Evolutionary conservation across 495 filamentous ascomycete species (phyloP), one percentile per base, ranked within the genome.

Genomic region (Neurospora sp.): DNA sequence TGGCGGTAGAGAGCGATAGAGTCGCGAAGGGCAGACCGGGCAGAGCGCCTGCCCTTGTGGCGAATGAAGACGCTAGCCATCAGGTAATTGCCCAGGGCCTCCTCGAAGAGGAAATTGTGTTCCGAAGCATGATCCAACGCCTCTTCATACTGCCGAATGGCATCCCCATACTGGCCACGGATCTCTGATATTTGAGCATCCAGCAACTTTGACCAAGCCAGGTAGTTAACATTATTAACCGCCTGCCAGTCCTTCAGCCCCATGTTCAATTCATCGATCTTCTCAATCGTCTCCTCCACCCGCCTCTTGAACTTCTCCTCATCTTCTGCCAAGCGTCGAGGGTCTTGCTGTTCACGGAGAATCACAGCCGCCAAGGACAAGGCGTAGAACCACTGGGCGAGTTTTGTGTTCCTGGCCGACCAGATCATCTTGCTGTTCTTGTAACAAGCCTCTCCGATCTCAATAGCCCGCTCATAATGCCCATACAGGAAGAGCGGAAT

Each of bases 41-140:
- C 94, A 44, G 93, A 91, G 73, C 94, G 81, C 69, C 90, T 89
- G 5, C 91, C 90, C 8, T 88, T 89, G 73, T 88, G 87, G 45
- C 94, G 85, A 61, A 93, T 84, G 72, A 94, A 89, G 74, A 91
- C 94, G 39, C 91, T 92, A 1, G 89, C 92, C 84, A 89, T 87
- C 44, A 96, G 79, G 81, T 96, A 94, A 76, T 92, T 90, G 8
- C 90, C 87, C 27, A 94, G 86, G 0, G 92, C 94, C 77, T 97
- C 91, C 75, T 97, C 94, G 53, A 96, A 86, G 12, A 88, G 81
- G 79, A 93, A 93, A 70, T 88, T 88, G 79, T 96, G 87, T 53
- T 94, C 85, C 73, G 94, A 87, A 53, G 91, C 90, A 80, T 96
- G 93, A 76, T 97, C 93, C 48, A 94, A 85, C 22, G 91, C 89